Conservation (phyloP, 1,139 yeast species). For the Taiozyma sp. region DNA sequence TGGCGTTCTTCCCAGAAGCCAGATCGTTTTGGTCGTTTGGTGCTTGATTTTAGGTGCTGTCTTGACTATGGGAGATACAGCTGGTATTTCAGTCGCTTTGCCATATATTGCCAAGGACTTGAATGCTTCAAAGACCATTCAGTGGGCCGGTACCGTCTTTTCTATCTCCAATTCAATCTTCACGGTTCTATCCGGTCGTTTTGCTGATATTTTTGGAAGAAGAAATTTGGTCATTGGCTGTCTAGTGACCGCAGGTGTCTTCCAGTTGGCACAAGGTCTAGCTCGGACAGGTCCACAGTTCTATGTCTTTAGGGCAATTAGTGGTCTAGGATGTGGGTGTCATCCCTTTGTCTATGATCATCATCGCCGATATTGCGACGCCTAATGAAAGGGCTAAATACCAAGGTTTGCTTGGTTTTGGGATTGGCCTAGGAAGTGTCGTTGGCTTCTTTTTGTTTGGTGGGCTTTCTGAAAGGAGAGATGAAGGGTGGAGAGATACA, state of each 20-base stretch:
- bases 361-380: conserved; percentile 35
- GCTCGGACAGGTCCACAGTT: conserved; percentile 29
- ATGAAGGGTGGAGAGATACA: conserved; percentile 39
- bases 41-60: conserved; percentile 4
- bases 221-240: conserved; percentile 29
- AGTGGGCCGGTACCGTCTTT: conserved; percentile 44
- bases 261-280: conserved; percentile 29
- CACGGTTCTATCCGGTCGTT: conserved; percentile 33
- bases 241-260: conserved; percentile 31
- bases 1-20: conserved; percentile 5
- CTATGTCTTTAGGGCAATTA: conserved; percentile 32
- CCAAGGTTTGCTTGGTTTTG: conserved; percentile 41
- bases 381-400: conserved; percentile 34
- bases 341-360: conserved; percentile 31
- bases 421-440: conserved; percentile 47
- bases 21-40: conserved; percentile 3
- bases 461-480: conserved; percentile 32
- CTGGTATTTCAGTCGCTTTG: conserved; percentile 39
- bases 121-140: conserved; percentile 32
- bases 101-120: conserved; percentile 36
- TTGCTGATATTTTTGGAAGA: conserved; percentile 38
- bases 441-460: conserved; percentile 56
- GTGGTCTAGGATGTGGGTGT: conserved; percentile 38
- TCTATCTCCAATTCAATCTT: conserved; percentile 39
- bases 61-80: conserved; percentile 16